Conservation (phyloP, 1,139 yeast species). For the Nakaseomyces delphensis region DNA sequence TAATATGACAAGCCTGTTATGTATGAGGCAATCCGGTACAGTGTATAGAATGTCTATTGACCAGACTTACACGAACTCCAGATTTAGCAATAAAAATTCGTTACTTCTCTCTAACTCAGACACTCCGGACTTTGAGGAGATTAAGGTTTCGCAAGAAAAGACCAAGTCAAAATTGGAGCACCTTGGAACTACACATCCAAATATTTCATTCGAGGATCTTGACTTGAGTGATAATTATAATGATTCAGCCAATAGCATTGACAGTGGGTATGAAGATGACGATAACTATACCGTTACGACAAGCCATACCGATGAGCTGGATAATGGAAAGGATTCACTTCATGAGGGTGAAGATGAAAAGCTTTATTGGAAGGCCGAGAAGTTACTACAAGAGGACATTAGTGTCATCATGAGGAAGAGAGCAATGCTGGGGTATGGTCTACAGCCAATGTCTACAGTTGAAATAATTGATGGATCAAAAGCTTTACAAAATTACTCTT, state of each 20-base stretch:
- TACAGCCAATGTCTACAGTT: constrained; percentile 59
- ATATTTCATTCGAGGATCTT: constrained; percentile 29
- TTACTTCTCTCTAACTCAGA: constrained; percentile 57
- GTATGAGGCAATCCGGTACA: constrained; percentile 86
- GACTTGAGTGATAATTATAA: constrained; percentile 26
- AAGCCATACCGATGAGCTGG: constrained; percentile 9
- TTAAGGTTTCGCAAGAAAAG: constrained; percentile 32
- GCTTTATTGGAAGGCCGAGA: constrained; percentile 30
- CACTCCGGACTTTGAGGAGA: constrained; percentile 30
- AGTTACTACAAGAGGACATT: constrained; percentile 50
- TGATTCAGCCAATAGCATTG: constrained; percentile 13
- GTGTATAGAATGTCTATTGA: constrained; percentile 70
- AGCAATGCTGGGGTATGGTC: constrained; percentile 66
- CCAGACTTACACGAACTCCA: constrained; percentile 57
- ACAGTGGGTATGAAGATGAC: constrained; percentile 18
- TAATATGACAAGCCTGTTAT: constrained; percentile 46
- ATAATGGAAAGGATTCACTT: constrained; percentile 16
- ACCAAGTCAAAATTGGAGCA: constrained; percentile 28
- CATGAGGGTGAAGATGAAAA: constrained; percentile 19
- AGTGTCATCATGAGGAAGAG: constrained; percentile 59
- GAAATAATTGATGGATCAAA: constrained; percentile 47
- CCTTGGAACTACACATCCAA: constrained; percentile 17
- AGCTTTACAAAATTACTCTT: constrained; percentile 47
- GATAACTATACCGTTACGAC: constrained; percentile 28
- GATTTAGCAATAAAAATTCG: constrained; percentile 66